Evolutionary conservation across 2,329 filamentous ascomycete genomes (phyloP), one percentile per base, ranked within the genome.

Genomic region (Tothia fuscella): DNA sequence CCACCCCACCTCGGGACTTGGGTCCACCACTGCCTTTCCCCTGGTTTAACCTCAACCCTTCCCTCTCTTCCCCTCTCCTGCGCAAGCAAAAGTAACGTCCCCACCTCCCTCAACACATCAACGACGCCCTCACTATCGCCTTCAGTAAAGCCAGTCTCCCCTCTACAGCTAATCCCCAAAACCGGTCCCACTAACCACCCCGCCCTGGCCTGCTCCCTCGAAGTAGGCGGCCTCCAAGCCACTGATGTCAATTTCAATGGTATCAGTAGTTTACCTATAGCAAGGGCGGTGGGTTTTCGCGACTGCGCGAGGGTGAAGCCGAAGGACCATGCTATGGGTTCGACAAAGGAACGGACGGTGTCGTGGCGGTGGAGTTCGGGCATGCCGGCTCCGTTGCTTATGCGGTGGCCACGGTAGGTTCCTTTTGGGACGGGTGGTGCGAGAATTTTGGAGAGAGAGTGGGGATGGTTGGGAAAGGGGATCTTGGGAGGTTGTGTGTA

Each of bases 11-110:
- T 64, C 20, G 68, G 65, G 39, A 58, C 63, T 3, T 59, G 66
- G 3, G 72, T 71, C 72, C 72, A 80, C 75, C 76, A 80, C 50
- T 73, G 66, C 3, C 70, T 71, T 48, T 73, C 67, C 1, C 72
- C 71, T 3, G 70, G 64, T 39, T 57, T 64, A 37, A 56, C 53
- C 49, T 76, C 71, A 2, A 51, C 51, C 41, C 58, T 62, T 1
- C 72, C 74, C 50, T 78, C 66, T 39, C 74, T 63, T n/a, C 64
- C 64, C 28, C 76, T 65, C 53, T 79, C 74, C 53, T 79, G 73
- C 2, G 75, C 76, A 2, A 76, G 53, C 16, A 74, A 60, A 12
- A 80, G 57, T 55, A 78, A 59, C 2, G 65, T 69, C 4, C 71
- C 74, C 3, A 76, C 56, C 50, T 80, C 76, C 41, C 74, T 65